Base-by-base conservation (phyloP, 345 rosid genomes). In the Eucalyptus marginata region DNA sequence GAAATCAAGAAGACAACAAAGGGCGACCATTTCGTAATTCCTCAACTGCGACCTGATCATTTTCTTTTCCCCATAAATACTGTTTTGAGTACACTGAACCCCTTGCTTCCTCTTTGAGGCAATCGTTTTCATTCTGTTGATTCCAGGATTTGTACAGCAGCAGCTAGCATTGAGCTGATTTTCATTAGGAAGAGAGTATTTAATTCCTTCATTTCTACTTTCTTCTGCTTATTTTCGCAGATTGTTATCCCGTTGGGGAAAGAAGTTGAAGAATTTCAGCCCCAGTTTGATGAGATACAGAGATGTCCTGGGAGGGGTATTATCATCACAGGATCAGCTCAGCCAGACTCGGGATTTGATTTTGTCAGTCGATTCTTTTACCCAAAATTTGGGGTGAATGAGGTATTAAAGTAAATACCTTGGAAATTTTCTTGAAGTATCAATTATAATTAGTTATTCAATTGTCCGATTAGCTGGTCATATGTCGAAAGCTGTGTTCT, bases 311-410 rank as follows among this genome's bases (percentile, higher is more conserved):
- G 91, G 88, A 17, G 79, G 66, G 96, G 98, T 36, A 88, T 95
- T 10, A 91, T 96, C 76, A 96, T 96, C 40, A 90, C 98, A 88
- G 95, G 93, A 46, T 91, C 86, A 84, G 96, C 93, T 68, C 89
- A 94, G 24, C 86, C 90, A 14, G 97, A 91, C 27, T 94, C 97
- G 49, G 93, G 90, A 25, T 96, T 96, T 90, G 96, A 95, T 89
- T 94, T 96, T 86, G 90, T 89, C 43, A 96, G 97, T 90, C 94
- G 99, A 29, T 96, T 46, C 93, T 97, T 96, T 52, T 90, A 91
- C 87, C 99, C 97, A 10, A 95, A 95, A 89, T 22, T 88, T 4
- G 97, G 99, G 29, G 24, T 96, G 87, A 88, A 93, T 56, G 98
- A 96, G 98, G 99, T 93, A 91, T 71, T 84, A 22, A 27, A 18